These are phyloP conservation scores for Purpureocillium lavendulum DNA, from an alignment of 2,329 filamentous ascomycete genomes.

Conservation along the genomic window DNA sequence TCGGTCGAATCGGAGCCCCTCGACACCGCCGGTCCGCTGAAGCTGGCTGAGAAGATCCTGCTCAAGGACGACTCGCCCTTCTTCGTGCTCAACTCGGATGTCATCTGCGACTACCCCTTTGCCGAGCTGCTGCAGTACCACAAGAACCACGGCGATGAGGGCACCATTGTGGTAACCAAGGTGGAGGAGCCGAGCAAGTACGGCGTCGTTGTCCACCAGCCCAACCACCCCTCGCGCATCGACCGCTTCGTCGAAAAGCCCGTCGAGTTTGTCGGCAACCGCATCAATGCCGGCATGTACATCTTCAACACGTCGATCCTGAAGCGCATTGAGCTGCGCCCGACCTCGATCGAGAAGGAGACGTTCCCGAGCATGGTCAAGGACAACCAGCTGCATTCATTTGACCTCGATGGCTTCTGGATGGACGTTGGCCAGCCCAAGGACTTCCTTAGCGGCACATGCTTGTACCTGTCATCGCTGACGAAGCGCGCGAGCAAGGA, in stretches of 20 bases:
- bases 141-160: conserved; percentile 86
- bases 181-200: conserved; percentile 99
- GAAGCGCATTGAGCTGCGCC: conserved; percentile 85
- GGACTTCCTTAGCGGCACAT: conserved; percentile 94
- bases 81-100: conserved; percentile 97
- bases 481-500: conserved; percentile 84
- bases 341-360: conserved; percentile 97
- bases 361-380: conserved; percentile 91
- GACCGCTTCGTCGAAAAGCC: conserved; percentile 99
- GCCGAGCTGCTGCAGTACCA: conserved; percentile 84
- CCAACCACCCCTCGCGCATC: conserved; percentile 81
- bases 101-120: conserved; percentile 98
- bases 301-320: conserved; percentile 92
- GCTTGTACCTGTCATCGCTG: conserved; percentile 88
- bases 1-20: conserved; percentile 94
- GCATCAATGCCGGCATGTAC: conserved; percentile 98
- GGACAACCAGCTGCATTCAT: conserved; percentile 88
- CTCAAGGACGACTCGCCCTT: conserved; percentile 91
- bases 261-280: conserved; percentile 96
- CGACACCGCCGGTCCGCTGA: conserved; percentile 89
- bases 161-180: conserved; percentile 97
- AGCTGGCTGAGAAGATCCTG: conserved; percentile 86
- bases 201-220: conserved; percentile 96
- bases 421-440: conserved; percentile 99
- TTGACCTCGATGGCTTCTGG: conserved; percentile 96